Evolutionary conservation across 108 stramenopile genomes (phyloP).

Genomic region (Skeletonema menzelii): DNA sequence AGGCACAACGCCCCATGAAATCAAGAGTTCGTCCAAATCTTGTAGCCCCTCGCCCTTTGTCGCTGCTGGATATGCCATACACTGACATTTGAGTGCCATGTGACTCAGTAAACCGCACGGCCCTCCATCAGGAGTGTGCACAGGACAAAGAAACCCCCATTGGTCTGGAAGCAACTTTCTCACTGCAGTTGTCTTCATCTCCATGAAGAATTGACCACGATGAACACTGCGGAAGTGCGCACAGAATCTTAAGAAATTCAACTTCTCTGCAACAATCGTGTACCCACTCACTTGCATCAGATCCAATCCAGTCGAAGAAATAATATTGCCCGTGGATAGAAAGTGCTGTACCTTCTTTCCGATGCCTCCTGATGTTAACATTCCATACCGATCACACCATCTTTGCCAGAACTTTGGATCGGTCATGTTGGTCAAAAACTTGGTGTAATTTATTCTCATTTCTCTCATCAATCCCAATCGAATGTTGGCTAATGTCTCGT

Average conservation of each 20-base stretch:
- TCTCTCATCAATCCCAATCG: constrained; percentile 69
- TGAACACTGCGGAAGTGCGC: constrained; percentile 98
- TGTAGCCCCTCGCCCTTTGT: constrained; percentile 44
- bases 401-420: constrained; percentile 66
- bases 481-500: constrained; percentile 75
- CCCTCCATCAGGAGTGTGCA: constrained; percentile 99
- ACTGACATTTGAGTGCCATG: constrained; percentile 77
- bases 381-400: constrained; percentile 74
- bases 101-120: constrained; percentile 99
- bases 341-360: constrained; percentile 93
- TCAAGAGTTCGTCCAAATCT: constrained; percentile 67
- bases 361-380: constrained; percentile 70
- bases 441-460: constrained; percentile 73
- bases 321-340: constrained; percentile 95
- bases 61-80: constrained; percentile 67
- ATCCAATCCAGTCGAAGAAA: constrained; percentile 92
- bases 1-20: constrained; percentile 70
- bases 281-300: constrained; percentile 98
- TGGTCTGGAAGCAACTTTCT: constrained; percentile 97
- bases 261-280: constrained; percentile 96
- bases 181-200: constrained; percentile 99
- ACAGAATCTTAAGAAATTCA: constrained; percentile 96
- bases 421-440: constrained; percentile 45
- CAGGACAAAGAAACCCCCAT: constrained; percentile 99
- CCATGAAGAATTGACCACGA: constrained; percentile 98